Percentiles rank a stretch among this genome's conserved stretches.
Evolutionary conservation across 176 grass and related monocot species (phyloP).

Genomic region (Raddia guianensis): DNA sequence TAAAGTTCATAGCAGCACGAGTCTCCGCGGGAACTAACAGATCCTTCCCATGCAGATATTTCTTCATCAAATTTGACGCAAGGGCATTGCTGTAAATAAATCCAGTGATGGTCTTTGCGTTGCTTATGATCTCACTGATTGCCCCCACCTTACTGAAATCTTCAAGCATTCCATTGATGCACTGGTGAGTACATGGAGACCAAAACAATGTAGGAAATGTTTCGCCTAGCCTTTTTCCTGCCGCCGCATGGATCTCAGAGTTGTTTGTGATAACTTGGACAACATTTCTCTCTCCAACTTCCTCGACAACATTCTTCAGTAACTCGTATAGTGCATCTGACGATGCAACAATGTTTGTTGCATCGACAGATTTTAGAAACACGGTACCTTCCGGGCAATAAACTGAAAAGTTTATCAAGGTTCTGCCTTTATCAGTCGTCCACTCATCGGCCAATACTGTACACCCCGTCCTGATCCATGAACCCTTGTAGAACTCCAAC

Average conservation of each 20-base stretch:
- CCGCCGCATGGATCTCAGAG: slow-evolving; percentile 60
- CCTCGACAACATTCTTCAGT: slow-evolving; percentile 73
- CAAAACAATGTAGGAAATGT: slow-evolving; percentile 90
- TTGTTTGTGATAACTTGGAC: slow-evolving; percentile 86
- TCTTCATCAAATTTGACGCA: slow-evolving; percentile 76
- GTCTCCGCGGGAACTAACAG: slow-evolving; percentile 68
- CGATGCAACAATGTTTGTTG: slow-evolving; percentile 63
- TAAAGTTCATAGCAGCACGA: slow-evolving; percentile 70
- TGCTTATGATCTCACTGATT: slow-evolving; percentile 74
- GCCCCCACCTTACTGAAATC: slow-evolving; percentile 66
- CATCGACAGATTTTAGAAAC: slow-evolving; percentile 87
- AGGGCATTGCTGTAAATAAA: slow-evolving; percentile 76
- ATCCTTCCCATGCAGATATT: slow-evolving; percentile 73
- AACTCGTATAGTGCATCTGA: slow-evolving; percentile 69
- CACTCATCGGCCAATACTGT: slow-evolving; percentile 80
- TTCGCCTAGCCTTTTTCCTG: slow-evolving; percentile 65
- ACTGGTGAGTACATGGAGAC: slow-evolving; percentile 72
- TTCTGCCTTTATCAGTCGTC: slow-evolving; percentile 60
- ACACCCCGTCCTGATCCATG: slow-evolving; percentile 78
- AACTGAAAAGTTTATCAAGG: slow-evolving; percentile 80
- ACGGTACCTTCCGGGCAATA: slow-evolving; percentile 86
- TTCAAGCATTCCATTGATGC: slow-evolving; percentile 87
- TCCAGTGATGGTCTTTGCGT: slow-evolving; percentile 76
- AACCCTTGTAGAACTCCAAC: slow-evolving; percentile 53
- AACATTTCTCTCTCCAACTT: slow-evolving; percentile 71